Conservation (phyloP, 345 rosid genomes). For the Aquilaria sinensis region DNA sequence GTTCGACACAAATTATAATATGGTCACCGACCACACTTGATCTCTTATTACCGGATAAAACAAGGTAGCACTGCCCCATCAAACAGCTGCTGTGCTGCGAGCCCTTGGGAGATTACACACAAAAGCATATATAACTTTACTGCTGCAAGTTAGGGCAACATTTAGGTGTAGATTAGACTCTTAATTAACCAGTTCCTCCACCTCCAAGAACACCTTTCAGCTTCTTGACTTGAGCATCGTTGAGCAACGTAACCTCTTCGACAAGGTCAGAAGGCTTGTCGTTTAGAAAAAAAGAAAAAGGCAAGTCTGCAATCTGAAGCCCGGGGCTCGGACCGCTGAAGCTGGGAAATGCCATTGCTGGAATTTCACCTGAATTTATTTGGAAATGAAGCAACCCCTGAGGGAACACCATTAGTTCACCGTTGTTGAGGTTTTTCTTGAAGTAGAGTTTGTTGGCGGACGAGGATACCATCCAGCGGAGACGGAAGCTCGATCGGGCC, state of each 20-base stretch:
- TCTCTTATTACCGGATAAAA: too few relatives aligned
- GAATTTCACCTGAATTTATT: slow-evolving; percentile 38
- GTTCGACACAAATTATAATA: too few relatives aligned
- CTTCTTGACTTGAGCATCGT: slow-evolving; percentile 63
- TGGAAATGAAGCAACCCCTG: slow-evolving; percentile 77
- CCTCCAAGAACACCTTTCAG: slow-evolving; percentile 77
- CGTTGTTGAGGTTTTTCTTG: too few relatives aligned
- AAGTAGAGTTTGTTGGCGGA: slow-evolving; percentile 8
- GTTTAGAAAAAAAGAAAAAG: slow-evolving; percentile 35
- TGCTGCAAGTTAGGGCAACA: too few relatives aligned
- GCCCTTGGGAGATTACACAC: too few relatives aligned
- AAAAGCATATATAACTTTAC: too few relatives aligned
- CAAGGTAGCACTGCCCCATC: too few relatives aligned
- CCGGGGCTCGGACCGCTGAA: slow-evolving; percentile 72
- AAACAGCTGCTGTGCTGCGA: too few relatives aligned
- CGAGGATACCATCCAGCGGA: slow-evolving; percentile 49
- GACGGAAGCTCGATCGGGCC: slow-evolving; percentile 35
- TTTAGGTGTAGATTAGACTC: too few relatives aligned
- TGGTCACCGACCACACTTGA: too few relatives aligned
- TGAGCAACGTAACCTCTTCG: slow-evolving; percentile 55
- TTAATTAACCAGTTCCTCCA: slow-evolving; percentile 43
- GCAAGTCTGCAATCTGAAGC: slow-evolving; percentile 69
- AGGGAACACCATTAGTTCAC: slow-evolving; percentile 9
- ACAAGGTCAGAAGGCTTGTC: slow-evolving; percentile 55
- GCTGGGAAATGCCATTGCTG: slow-evolving; percentile 50